Base-by-base conservation (phyloP, 2,329 filamentous ascomycete species). In the Waltergamsia citrina region DNA sequence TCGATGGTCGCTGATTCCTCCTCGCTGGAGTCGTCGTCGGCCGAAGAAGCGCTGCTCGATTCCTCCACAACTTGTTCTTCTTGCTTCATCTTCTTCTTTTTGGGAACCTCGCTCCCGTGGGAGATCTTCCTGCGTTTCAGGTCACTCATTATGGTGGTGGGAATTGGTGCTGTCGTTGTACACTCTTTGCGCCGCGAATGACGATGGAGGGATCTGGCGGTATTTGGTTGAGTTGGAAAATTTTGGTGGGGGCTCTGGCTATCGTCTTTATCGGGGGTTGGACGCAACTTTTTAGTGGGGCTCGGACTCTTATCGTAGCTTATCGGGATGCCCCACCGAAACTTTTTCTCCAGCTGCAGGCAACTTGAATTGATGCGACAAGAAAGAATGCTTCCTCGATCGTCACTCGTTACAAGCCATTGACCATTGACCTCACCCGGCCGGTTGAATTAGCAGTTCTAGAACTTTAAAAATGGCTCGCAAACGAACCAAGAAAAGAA, bases 401-500 rank as follows among this genome's bases (percentile, higher is more conserved):
- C 26, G 17, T 28, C 16, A 15, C 5, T 17, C 22, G 23, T 7
- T 29, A n/a, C 6, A 34, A 31, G 16, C 34, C 38, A 41, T n/a
- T 30, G 32, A n/a, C n/a, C n/a, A n/a, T n/a, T n/a, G n/a, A n/a
- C n/a, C n/a, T n/a, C n/a, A n/a, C n/a, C n/a, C n/a, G n/a, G n/a
- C n/a, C n/a, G n/a, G n/a, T n/a, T n/a, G n/a, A n/a, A n/a, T n/a
- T n/a, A n/a, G n/a, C n/a, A n/a, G n/a, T n/a, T n/a, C n/a, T n/a
- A n/a, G n/a, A n/a, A n/a, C n/a, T n/a, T n/a, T n/a, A n/a, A 51
- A 39, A 50, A 94, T 94, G 88, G 86, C 85, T 23, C 81, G 80
- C 57, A 72, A 73, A 62, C 71, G 86, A 51, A 78, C 77, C 33
- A 95, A 94, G 68, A 94, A 90, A 73, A 79, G 85, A 56, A 94